Evolutionary conservation across 2,329 filamentous ascomycete genomes (phyloP).

Genomic region (Beauveria caledonica): DNA sequence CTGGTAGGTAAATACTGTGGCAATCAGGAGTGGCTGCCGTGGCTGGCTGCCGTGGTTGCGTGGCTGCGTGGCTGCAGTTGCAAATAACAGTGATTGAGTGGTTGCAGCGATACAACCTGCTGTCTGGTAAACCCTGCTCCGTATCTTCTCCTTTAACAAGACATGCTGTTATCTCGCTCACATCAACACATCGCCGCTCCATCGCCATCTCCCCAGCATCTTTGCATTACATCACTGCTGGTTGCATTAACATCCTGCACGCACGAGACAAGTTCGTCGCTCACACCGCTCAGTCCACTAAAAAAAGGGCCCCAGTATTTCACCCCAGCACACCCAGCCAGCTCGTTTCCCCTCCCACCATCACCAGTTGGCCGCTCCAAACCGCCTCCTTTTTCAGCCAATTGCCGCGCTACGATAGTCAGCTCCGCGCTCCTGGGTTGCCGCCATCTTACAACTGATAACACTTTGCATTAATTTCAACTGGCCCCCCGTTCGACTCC

Average conservation of each 20-base stretch:
- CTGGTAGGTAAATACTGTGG: no score
- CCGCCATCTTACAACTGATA: background rate
- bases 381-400: background rate
- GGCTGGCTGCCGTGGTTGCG: no score
- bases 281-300: slow-evolving; percentile 1
- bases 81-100: no score
- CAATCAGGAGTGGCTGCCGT: no score
- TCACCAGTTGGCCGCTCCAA: background rate
- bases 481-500: background rate
- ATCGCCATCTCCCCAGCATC: background rate
- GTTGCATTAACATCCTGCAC: background rate
- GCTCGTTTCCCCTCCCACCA: background rate
- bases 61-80: no score
- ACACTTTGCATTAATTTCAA: background rate
- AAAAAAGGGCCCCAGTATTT: background rate
- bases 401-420: slow-evolving; percentile 12
- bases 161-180: no score
- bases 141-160: no score
- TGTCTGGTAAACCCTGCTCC: no score
- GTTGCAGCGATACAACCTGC: no score
- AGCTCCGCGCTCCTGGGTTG: slow-evolving; percentile 5
- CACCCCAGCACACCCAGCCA: no score
- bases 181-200: background rate
- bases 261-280: slow-evolving; percentile 3
- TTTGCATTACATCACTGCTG: background rate